Evolutionary conservation across 2,329 filamentous ascomycete species (phyloP).

Genomic region (Botrytis porri): DNA sequence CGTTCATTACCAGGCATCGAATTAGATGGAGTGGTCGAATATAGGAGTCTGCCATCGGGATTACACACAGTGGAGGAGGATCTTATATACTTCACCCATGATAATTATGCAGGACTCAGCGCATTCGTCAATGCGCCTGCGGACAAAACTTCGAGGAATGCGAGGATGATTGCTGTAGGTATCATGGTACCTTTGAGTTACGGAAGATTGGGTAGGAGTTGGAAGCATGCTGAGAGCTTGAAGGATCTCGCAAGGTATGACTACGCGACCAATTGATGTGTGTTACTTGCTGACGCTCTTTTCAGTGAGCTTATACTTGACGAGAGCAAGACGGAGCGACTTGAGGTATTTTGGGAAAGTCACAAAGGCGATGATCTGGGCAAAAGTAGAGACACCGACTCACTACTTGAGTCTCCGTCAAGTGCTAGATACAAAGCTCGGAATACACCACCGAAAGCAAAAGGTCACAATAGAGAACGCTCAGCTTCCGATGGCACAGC

Average conservation of each 20-base stretch:
- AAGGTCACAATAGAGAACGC: slow-evolving; percentile 52
- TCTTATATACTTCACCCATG: slow-evolving; percentile 91
- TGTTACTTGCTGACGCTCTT: slow-evolving; percentile 29
- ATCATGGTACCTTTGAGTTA: slow-evolving; percentile 82
- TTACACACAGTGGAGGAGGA: slow-evolving; percentile 86
- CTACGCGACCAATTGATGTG: not conserved
- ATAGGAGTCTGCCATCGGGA: slow-evolving; percentile 92
- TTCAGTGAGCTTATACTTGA: slow-evolving; percentile 61
- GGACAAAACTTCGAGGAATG: slow-evolving; percentile 76
- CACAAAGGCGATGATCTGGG: slow-evolving; percentile 44
- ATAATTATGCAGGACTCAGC: slow-evolving; percentile 79
- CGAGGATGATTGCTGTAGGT: slow-evolving; percentile 89
- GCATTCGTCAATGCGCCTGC: slow-evolving; percentile 85
- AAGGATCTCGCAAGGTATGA: slow-evolving; percentile 69
- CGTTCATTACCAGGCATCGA: slow-evolving; percentile 64
- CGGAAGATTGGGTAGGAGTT: slow-evolving; percentile 80
- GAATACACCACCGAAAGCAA: slow-evolving; percentile 36
- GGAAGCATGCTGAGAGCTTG: slow-evolving; percentile 78
- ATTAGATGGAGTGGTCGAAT: slow-evolving; percentile 87
- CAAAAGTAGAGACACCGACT: slow-evolving; percentile 29
- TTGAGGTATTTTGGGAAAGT: slow-evolving; percentile 80
- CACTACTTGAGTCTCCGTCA: slow-evolving; percentile 39
- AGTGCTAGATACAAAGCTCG: slow-evolving; percentile 46
- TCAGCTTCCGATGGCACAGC: slow-evolving; percentile 61
- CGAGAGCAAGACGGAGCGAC: slow-evolving; percentile 55